Evolutionary conservation across 768 basidiomycete genomes (phyloP), one percentile per base, ranked within the genome.

Genomic region (Leccinellum rugosiceps): DNA sequence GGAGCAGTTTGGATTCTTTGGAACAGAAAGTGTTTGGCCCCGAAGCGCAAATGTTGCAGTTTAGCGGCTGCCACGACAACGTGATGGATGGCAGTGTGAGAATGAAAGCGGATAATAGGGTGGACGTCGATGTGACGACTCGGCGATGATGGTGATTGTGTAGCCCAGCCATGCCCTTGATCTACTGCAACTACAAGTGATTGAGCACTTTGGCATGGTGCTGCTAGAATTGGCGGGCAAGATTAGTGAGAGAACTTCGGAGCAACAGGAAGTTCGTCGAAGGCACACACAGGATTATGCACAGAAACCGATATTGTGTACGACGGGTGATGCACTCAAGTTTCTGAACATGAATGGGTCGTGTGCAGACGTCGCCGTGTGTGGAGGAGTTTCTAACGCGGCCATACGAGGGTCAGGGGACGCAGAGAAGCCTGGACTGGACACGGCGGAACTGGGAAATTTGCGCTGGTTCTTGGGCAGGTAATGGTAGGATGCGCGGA

Each of bases 381-480:
- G 70, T 85, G 43, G 78, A 78, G 25, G 72, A 75, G 31, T 88
- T 88, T 68, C 71, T 86, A 53, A 77, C 70, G 53, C 73, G 72
- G 49, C 78, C 84, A 43, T 77, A 80, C 59, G 67, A 73, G 32
- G 74, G 72, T 21, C 70, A 57, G 28, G 87, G 87, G 0, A 81
- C 81, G 17, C 79, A 87, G 50, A 72, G 80, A 17, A 90, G 90
- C 2, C 81, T 83, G 64, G 87, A 91, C 60, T 92, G 89, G 89
- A 77, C 85, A 13, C 75, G 81, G 47, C 74, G 77, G 53, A 87
- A 85, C 63, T 92, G 90, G 90, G 74, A 79, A 60, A 75, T 79
- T 13, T n/a, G n/a, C n/a, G n/a, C n/a, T n/a, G n/a, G n/a, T n/a
- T n/a, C n/a, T n/a, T n/a, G n/a, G n/a, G n/a, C n/a, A n/a, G n/a